Conservation (phyloP, 2,329 filamentous ascomycete genomes). For the Cladosporium sp. region DNA sequence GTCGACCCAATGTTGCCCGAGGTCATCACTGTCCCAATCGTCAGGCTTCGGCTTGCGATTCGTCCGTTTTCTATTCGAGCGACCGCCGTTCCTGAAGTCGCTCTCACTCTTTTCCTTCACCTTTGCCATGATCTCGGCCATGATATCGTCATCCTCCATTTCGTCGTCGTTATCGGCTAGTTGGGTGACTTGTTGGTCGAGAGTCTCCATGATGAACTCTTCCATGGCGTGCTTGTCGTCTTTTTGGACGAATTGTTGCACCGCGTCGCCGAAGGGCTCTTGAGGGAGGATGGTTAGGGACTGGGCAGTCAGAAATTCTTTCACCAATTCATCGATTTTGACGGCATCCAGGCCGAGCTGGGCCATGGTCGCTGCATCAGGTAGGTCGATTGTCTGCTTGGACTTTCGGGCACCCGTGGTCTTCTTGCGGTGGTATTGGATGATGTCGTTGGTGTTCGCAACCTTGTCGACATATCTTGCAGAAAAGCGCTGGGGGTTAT, state of each 20-base stretch:
- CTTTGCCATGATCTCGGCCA: slow-evolving; percentile 55
- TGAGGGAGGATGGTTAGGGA: slow-evolving; percentile 90
- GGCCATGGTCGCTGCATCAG: slow-evolving; percentile 60
- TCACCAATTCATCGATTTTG: slow-evolving; percentile 83
- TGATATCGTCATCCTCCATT: slow-evolving; percentile 61
- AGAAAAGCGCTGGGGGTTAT: slow-evolving; percentile 95
- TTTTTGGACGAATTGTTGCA: slow-evolving; percentile 89
- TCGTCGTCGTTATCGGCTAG: slow-evolving; percentile 52
- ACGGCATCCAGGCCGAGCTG: slow-evolving; percentile 63
- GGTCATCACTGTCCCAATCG: slow-evolving; percentile 83
- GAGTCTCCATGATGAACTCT: slow-evolving; percentile 42
- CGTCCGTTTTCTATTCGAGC: slow-evolving; percentile 46
- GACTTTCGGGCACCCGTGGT: slow-evolving; percentile 46
- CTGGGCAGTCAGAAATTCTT: slow-evolving; percentile 81
- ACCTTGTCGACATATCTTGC: slow-evolving; percentile 88
- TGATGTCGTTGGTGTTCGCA: slow-evolving; percentile 89
- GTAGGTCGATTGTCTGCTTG: slow-evolving; percentile 53
- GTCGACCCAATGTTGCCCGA: slow-evolving; percentile 75
- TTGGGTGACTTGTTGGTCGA: slow-evolving; percentile 41
- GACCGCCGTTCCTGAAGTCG: slow-evolving; percentile 62
- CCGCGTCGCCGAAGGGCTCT: slow-evolving; percentile 87
- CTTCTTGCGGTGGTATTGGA: slow-evolving; percentile 91
- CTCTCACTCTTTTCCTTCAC: slow-evolving; percentile 63
- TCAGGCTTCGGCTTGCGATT: slow-evolving; percentile 63
- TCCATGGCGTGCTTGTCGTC: slow-evolving; percentile 89